These are phyloP conservation scores for Rhododendron mucronatum DNA, from an alignment of 148 eudicot species.

Conservation along the genomic window DNA sequence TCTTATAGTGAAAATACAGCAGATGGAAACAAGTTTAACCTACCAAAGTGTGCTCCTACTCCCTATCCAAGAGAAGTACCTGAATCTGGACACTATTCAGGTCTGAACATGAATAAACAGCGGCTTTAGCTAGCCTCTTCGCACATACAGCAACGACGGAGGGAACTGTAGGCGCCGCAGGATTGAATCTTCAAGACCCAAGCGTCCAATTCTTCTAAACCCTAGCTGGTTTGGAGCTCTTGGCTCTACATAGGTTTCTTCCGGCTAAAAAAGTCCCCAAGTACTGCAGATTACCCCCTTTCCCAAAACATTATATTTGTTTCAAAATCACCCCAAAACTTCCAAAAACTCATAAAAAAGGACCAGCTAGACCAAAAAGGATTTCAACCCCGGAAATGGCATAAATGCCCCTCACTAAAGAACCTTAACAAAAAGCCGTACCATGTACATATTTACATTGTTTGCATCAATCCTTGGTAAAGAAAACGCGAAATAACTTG, in stretches of 20 bases:
- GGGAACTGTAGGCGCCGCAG: not conserved
- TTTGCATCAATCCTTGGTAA: not conserved
- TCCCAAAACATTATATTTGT: not conserved
- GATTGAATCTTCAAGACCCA: not conserved
- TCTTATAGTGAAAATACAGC: too few relatives aligned
- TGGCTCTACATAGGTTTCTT: not conserved
- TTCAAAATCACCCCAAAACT: not conserved
- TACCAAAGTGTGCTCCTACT: too few relatives aligned
- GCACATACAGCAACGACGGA: not conserved
- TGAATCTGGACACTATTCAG: too few relatives aligned
- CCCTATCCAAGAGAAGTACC: too few relatives aligned
- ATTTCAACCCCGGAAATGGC: not conserved
- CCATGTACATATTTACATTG: not conserved
- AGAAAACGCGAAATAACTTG: too few relatives aligned
- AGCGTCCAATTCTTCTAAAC: not conserved
- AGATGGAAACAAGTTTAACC: too few relatives aligned
- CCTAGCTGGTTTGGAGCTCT: not conserved
- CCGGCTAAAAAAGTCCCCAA: not conserved
- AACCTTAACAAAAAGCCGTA: not conserved
- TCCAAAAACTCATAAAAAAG: not conserved
- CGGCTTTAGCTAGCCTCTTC: not conserved
- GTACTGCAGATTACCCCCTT: not conserved
- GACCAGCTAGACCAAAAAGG: not conserved
- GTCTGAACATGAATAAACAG: not conserved
- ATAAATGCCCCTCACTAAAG: not conserved